A percentile compares a stretch with the other conserved stretches of the same genome.
Evolutionary conservation across 805 yeast genomes (phyloP).

Genomic region (Wickerhamomyces canadensis): DNA sequence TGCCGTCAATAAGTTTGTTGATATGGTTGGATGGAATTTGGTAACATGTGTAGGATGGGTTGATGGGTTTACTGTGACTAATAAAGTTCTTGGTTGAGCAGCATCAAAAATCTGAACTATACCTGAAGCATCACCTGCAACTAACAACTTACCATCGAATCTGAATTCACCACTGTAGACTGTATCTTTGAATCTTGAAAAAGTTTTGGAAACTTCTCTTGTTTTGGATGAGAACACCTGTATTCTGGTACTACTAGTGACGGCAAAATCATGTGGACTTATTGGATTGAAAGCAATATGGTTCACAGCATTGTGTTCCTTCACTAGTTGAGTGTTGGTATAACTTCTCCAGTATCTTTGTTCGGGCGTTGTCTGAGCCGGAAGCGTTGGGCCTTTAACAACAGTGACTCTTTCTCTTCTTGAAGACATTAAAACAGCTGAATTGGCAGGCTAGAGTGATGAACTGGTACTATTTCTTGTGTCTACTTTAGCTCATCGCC

Average conservation of each 20-base stretch:
- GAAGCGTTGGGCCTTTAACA: slow-evolving; percentile 67
- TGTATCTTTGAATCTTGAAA: slow-evolving; percentile 82
- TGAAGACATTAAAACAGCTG: slow-evolving; percentile 56
- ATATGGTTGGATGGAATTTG: slow-evolving; percentile 75
- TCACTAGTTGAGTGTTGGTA: slow-evolving; percentile 78
- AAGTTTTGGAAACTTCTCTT: slow-evolving; percentile 82
- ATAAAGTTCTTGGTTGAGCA: slow-evolving; percentile 65
- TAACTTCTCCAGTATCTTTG: slow-evolving; percentile 92
- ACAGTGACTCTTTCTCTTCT: slow-evolving; percentile 58
- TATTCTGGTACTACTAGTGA: slow-evolving; percentile 84
- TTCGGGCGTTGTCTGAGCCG: slow-evolving; percentile 84
- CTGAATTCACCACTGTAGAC: slow-evolving; percentile 91
- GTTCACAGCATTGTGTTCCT: slow-evolving; percentile 88
- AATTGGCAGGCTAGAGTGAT: no score
- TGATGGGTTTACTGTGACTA: slow-evolving; percentile 79
- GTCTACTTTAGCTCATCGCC: no score
- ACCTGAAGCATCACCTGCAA: slow-evolving; percentile 95
- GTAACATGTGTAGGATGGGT: slow-evolving; percentile 90
- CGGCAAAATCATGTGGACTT: slow-evolving; percentile 87
- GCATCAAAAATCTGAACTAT: slow-evolving; percentile 88
- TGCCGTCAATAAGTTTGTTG: slow-evolving; percentile 76
- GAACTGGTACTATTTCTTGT: no score
- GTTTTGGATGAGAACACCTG: slow-evolving; percentile 94
- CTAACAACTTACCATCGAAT: slow-evolving; percentile 83
- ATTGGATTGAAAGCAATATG: slow-evolving; percentile 85